These are phyloP conservation scores for Aquilaria sinensis DNA, from an alignment of 345 rosid species.

Conservation along the genomic window DNA sequence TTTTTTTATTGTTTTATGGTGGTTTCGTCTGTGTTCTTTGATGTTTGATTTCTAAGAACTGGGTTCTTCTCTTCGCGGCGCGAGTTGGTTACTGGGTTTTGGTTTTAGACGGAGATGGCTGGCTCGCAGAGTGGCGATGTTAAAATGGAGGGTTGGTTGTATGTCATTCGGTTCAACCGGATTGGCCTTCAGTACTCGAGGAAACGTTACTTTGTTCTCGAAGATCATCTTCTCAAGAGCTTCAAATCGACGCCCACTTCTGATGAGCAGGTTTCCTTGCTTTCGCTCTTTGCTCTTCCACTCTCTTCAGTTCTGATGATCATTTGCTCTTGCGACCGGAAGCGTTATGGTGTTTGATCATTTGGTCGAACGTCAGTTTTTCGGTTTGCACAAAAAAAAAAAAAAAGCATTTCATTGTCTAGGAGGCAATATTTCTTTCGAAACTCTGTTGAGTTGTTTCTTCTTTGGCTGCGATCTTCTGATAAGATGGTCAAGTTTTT, in stretches of 20 bases:
- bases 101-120: slow-evolving; percentile 25
- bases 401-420: no score
- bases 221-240: slow-evolving; percentile 60
- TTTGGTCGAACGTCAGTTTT: no score
- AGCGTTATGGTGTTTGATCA: no score
- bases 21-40: no score
- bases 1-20: neutral
- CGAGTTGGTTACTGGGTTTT: neutral
- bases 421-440: no score
- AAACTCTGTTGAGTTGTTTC: no score
- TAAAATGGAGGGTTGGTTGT: slow-evolving; percentile 89
- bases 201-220: slow-evolving; percentile 74
- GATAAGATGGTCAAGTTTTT: no score
- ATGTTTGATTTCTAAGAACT: neutral
- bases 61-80: neutral
- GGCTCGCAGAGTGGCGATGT: slow-evolving; percentile 28
- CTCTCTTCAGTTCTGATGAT: neutral
- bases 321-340: no score
- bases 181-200: slow-evolving; percentile 78
- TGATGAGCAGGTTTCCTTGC: slow-evolving; percentile 33
- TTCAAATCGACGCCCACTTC: slow-evolving; percentile 69
- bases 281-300: neutral
- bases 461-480: no score
- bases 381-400: no score
- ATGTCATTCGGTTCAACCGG: slow-evolving; percentile 70